These are phyloP conservation scores for Casuarina cunninghamiana DNA, from an alignment of 306 rosid genomes.

Conservation along the genomic window DNA sequence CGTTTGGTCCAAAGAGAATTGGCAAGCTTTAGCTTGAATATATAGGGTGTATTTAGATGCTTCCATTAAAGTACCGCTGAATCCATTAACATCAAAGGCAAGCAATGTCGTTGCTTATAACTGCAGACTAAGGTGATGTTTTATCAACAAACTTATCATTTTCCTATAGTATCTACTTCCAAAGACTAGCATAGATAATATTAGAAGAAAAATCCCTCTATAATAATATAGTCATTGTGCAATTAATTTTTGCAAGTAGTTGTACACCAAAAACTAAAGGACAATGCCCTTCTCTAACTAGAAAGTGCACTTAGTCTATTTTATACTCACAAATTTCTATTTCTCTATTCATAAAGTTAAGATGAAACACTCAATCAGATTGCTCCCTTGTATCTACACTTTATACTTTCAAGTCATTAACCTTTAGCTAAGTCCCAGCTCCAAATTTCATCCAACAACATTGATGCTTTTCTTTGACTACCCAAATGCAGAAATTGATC, in stretches of 20 bases:
- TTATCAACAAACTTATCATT: neutral
- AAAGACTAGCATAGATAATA: neutral
- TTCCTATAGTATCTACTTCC: neutral
- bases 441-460: neutral
- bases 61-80: neutral
- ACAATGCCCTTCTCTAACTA: neutral
- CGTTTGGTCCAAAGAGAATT: neutral
- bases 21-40: neutral
- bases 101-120: neutral
- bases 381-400: neutral
- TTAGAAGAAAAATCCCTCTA: neutral
- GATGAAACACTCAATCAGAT: neutral
- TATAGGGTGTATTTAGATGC: neutral
- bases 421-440: slow-evolving; percentile 2
- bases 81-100: neutral
- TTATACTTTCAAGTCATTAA: slow-evolving; percentile 7
- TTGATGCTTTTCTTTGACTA: slow-evolving; percentile 5
- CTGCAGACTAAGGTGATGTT: slow-evolving; percentile 3
- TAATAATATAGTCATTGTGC: neutral
- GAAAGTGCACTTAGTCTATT: neutral
- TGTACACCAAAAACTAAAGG: neutral
- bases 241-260: neutral
- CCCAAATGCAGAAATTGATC: neutral
- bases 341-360: neutral
- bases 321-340: neutral